Conservation (phyloP, 768 basidiomycete genomes). For the Pulveroboletus ravenelii region DNA sequence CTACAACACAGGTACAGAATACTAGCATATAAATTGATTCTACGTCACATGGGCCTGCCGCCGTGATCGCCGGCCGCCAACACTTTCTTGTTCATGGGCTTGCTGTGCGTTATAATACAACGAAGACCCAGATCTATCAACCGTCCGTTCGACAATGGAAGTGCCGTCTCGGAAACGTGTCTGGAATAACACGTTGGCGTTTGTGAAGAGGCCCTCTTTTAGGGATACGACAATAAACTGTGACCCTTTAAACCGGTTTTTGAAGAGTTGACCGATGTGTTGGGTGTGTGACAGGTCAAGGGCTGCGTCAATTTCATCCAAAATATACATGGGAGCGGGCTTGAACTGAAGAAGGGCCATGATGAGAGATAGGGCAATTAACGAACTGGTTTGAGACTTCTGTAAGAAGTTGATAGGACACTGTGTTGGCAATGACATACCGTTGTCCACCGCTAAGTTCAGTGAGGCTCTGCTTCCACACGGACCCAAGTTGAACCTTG, state of each 20-base stretch:
- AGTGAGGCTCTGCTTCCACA: conserved; percentile 98
- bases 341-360: conserved; percentile 99
- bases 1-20: neutral
- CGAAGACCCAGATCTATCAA: conserved; percentile 53
- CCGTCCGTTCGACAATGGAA: conserved; percentile 80
- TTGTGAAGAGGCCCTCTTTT: conserved; percentile 96
- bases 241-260: conserved; percentile 92
- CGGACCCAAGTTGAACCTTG: conserved; percentile 89
- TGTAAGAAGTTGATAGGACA: neutral
- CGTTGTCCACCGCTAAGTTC: conserved; percentile 97
- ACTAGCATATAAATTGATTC: neutral
- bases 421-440: conserved; percentile 38
- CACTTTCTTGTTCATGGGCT: conserved; percentile 6
- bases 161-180: conserved; percentile 94
- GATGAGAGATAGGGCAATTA: conserved; percentile 96
- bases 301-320: conserved; percentile 98
- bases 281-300: conserved; percentile 95
- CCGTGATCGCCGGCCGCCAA: conserved; percentile 18
- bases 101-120: conserved; percentile 30
- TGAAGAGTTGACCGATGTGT: conserved; percentile 97
- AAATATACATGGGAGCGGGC: conserved; percentile 98
- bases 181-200: conserved; percentile 93
- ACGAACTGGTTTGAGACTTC: conserved; percentile 54
- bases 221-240: conserved; percentile 98
- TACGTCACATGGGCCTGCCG: conserved; percentile 7